Conservation (phyloP, 1,139 yeast species). For the Zygoascus meyerae region DNA sequence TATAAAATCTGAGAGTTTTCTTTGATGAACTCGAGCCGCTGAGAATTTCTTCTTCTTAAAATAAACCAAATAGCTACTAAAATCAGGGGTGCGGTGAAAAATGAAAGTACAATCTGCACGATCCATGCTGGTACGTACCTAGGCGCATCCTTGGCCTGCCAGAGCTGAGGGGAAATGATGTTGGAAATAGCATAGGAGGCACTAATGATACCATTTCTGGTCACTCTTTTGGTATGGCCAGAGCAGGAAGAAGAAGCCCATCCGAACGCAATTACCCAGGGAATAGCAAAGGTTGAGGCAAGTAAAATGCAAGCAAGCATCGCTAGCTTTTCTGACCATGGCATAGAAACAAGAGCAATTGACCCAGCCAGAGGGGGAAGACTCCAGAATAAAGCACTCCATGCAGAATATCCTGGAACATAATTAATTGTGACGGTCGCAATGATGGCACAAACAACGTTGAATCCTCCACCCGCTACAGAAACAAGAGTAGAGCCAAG, state of each 20-base stretch:
- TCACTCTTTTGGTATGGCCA: slow-evolving; percentile 40
- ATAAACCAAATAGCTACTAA: slow-evolving; percentile 39
- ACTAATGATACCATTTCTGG: slow-evolving; percentile 40
- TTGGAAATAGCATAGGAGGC: slow-evolving; percentile 39
- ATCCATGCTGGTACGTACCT: slow-evolving; percentile 47
- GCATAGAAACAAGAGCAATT: slow-evolving; percentile 41
- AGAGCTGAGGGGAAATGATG: slow-evolving; percentile 44
- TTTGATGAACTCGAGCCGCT: neutral
- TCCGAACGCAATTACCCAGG: slow-evolving; percentile 41
- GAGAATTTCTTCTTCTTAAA: slow-evolving; percentile 23
- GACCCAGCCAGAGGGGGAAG: slow-evolving; percentile 43
- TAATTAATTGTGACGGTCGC: slow-evolving; percentile 30
- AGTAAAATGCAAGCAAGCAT: slow-evolving; percentile 40
- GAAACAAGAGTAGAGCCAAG: slow-evolving; percentile 47
- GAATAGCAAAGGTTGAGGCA: slow-evolving; percentile 39
- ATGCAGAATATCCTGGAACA: slow-evolving; percentile 27
- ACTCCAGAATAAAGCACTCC: slow-evolving; percentile 38
- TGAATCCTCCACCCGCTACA: slow-evolving; percentile 47
- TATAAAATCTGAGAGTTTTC: slow-evolving; percentile 9
- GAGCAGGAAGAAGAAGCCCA: slow-evolving; percentile 29
- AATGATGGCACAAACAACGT: slow-evolving; percentile 34
- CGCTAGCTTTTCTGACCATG: slow-evolving; percentile 40
- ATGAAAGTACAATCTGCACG: slow-evolving; percentile 47
- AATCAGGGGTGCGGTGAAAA: slow-evolving; percentile 38
- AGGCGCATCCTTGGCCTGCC: slow-evolving; percentile 40